A percentile compares a stretch with the other conserved stretches of the same genome.
These are phyloP conservation scores for Botryosphaeria dothidea DNA, from an alignment of 2,329 filamentous ascomycete genomes.

Conservation along the genomic window DNA sequence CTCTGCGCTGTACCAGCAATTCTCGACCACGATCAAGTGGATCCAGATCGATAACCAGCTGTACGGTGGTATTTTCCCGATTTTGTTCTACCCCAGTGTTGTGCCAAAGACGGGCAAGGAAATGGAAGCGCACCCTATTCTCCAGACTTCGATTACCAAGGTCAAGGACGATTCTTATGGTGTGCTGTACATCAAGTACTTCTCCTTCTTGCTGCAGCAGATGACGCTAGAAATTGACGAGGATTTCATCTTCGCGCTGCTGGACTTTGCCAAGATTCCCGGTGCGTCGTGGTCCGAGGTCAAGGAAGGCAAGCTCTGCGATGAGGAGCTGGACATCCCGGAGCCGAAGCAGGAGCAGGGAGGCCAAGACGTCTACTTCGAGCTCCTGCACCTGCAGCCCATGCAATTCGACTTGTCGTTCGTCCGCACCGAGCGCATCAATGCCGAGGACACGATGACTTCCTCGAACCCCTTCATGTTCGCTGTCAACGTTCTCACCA, in stretches of 20 bases:
- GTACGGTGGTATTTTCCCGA: conserved; percentile 96
- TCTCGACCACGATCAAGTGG: conserved; percentile 93
- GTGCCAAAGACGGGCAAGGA: conserved; percentile 96
- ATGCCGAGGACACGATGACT: conserved; percentile 90
- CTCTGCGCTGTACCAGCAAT: conserved; percentile 88
- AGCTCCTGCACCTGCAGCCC: conserved; percentile 92
- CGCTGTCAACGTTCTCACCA: conserved; percentile 96
- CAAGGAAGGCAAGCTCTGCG: conserved; percentile 82
- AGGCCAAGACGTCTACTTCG: conserved; percentile 96
- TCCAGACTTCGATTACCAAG: conserved; percentile 86
- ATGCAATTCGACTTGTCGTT: conserved; percentile 98
- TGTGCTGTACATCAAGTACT: conserved; percentile 98
- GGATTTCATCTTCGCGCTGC: conserved; percentile 93
- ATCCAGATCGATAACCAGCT: conserved; percentile 98
- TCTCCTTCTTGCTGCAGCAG: conserved; percentile 88
- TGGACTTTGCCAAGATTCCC: conserved; percentile 92
- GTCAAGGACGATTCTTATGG: conserved; percentile 99
- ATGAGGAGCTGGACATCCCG: conserved; percentile 86
- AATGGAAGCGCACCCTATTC: conserved; percentile 91
- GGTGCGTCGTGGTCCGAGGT: conserved; percentile 85
- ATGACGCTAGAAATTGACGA: conserved; percentile 98
- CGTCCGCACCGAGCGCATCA: conserved; percentile 93
- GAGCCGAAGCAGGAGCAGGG: conserved; percentile 82
- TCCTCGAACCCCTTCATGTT: conserved; percentile 95
- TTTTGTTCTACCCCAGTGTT: conserved; percentile 94